Percentiles rank a stretch among this genome's conserved stretches.
Evolutionary conservation across 345 rosid genomes (phyloP).

Genomic region (Xanthoceras sorbifolium): DNA sequence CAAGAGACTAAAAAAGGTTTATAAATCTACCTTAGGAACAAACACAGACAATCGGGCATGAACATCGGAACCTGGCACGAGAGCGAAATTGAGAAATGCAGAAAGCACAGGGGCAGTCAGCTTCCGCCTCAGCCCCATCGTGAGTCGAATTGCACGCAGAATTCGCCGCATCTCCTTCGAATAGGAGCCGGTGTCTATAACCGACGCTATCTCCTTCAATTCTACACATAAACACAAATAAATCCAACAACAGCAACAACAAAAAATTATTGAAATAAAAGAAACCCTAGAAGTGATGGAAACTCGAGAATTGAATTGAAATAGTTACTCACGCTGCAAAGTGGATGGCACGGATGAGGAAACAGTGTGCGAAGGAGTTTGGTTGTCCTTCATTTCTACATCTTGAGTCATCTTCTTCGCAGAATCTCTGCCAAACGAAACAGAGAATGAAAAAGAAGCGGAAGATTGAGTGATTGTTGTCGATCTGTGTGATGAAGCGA

Average conservation of each 20-base stretch:
- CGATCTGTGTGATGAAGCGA: background rate
- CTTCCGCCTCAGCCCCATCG: conserved; percentile 59
- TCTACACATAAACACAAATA: conserved; percentile 31
- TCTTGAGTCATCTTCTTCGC: conserved; percentile 66
- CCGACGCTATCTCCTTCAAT: conserved; percentile 74
- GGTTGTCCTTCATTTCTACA: conserved; percentile 76
- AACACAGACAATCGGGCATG: conserved; percentile 48
- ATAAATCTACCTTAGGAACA: conserved; percentile 59
- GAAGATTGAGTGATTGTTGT: background rate
- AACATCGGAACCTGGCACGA: conserved; percentile 65
- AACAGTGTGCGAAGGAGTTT: conserved; percentile 55
- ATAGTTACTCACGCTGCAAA: conserved; percentile 46
- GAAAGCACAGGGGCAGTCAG: conserved; percentile 54
- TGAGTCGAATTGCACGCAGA: conserved; percentile 69
- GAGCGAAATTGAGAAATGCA: conserved; percentile 60
- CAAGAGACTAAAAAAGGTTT: background rate
- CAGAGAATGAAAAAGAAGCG: background rate
- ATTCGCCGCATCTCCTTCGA: conserved; percentile 72
- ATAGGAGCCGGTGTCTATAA: conserved; percentile 71
- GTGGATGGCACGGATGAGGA: conserved; percentile 62
- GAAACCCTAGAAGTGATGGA: conserved; percentile 13
- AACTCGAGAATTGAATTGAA: background rate
- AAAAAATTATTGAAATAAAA: background rate
- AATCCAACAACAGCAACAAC: background rate
- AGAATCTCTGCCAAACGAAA: background rate